Evolutionary conservation across 352 stramenopile species (phyloP), one percentile per base, ranked within the genome.

Genomic region (Phytophthora pini): DNA sequence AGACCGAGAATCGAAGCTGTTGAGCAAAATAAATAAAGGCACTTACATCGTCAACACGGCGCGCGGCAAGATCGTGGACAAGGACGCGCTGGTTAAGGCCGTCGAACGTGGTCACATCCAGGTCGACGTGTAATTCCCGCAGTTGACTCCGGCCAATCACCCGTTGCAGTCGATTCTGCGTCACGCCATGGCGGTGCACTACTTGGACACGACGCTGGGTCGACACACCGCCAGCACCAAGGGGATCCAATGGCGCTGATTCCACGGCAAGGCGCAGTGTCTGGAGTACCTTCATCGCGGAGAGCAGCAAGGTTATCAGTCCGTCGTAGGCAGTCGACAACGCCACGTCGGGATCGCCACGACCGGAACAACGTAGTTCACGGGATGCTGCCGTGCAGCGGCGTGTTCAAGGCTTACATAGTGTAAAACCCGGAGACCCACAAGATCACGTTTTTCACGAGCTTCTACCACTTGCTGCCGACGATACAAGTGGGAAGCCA

Each of bases 31-130:
- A 72, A 84, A 90, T 67, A 70, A 70, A 52, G 69, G 79, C 31
- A 70, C 82, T 40, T 80, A 88, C 60, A 71, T 96, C 22, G 82
- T 95, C 44, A 96, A 96, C 70, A 93, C 90, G 47, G 76, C 84
- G 27, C 74, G 89, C 29, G 89, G 89, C 58, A 87, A 88, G 62
- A 83, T 97, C 62, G 77, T 97, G 15, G 80, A 95, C 61, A 84
- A 82, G 56, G 70, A 84, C 24, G 73, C 75, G n/a, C 59, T 84
- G 17, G 56, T 73, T 9, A 45, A 68, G 36, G 69, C 72, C 6
- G 51, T 84, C 8, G 45, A 74, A 58, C 65, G 53, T 24, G 61
- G 67, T 15, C 58, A 78, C 56, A 77, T 82, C 52, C 67, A 70
- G 31, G 68, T 53, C 1, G 89, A 97, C 69, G 89, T 92, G 13